Conservation (phyloP, 768 basidiomycete species). For the Sarcomyxa edulis region DNA sequence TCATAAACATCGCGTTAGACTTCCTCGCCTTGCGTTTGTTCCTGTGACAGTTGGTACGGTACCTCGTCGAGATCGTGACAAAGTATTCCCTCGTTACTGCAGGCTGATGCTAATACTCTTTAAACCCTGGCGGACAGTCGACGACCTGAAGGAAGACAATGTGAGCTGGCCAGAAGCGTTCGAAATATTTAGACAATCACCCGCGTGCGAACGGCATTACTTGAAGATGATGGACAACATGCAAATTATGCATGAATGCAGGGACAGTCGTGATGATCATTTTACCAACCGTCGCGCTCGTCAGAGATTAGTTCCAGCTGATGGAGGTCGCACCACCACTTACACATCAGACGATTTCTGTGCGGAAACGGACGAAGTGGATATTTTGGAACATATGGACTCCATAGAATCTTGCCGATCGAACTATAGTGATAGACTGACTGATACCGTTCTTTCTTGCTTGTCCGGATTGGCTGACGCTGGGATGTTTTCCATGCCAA, state of each 20-base stretch:
- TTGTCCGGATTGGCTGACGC: conserved; percentile 4
- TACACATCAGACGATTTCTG: conserved; percentile 3
- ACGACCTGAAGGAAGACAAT: conserved; percentile 15
- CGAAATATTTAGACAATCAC: conserved; percentile 7
- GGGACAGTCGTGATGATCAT: conserved; percentile 26
- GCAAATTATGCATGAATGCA: conserved; percentile 35
- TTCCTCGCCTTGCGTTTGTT: conserved; percentile 13
- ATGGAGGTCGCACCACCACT: neutral
- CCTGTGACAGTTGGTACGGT: conserved; percentile 31
- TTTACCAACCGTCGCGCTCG: conserved; percentile 16
- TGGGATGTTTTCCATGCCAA: conserved; percentile 5
- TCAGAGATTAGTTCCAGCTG: conserved; percentile 4
- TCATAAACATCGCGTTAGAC: no score
- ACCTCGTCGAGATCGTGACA: conserved; percentile 21
- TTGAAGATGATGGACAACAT: conserved; percentile 29
- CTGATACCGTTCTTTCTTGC: conserved; percentile 6
- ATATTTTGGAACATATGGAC: conserved; percentile 14
- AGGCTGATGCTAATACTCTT: conserved; percentile 36
- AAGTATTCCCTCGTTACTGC: conserved; percentile 17
- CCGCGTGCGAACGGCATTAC: conserved; percentile 6
- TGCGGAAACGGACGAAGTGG: conserved; percentile 7
- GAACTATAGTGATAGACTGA: neutral
- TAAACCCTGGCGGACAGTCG: conserved; percentile 29
- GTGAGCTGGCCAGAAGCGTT: conserved; percentile 27
- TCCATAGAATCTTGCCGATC: conserved; percentile 4